These are phyloP conservation scores for Xenoacremonium recifei DNA, from an alignment of 2,329 filamentous ascomycete species.

Conservation along the genomic window DNA sequence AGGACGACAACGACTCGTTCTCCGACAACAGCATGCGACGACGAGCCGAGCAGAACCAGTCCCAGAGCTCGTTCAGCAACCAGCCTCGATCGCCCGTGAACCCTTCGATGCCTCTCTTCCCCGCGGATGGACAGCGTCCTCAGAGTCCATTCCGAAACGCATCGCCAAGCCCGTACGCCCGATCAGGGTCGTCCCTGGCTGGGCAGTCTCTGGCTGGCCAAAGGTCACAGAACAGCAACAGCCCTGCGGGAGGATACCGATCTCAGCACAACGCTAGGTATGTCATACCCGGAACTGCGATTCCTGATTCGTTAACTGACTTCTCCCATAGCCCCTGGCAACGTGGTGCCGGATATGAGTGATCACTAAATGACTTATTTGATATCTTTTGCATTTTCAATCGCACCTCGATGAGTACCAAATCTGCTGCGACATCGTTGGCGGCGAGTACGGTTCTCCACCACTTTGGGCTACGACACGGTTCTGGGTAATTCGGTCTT, in stretches of 20 bases:
- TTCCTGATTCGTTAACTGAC: slow-evolving; percentile 13
- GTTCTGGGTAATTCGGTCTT: slow-evolving; percentile 6
- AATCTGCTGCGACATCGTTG: slow-evolving; percentile 4
- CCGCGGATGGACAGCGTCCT: slow-evolving; percentile 33
- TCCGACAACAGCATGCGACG: slow-evolving; percentile 38
- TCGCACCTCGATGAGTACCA: slow-evolving; percentile 10
- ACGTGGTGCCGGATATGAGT: slow-evolving; percentile 45
- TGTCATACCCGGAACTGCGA: slow-evolving; percentile 2
- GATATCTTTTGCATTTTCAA: slow-evolving; percentile 4
- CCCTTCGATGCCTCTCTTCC: slow-evolving; percentile 43
- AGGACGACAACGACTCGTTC: slow-evolving; percentile 42
- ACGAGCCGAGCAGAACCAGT: slow-evolving; percentile 31
- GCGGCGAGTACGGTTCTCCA: neutral
- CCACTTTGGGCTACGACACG: slow-evolving; percentile 5
- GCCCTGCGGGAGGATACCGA: slow-evolving; percentile 32
- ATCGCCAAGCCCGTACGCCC: slow-evolving; percentile 35
- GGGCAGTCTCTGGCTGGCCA: too few relatives aligned
- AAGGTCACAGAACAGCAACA: slow-evolving; percentile 30
- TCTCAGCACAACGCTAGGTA: slow-evolving; percentile 41
- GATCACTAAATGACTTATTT: slow-evolving; percentile 25
- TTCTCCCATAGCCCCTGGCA: slow-evolving; percentile 40
- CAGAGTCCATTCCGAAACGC: slow-evolving; percentile 35
- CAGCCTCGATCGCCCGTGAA: slow-evolving; percentile 39
- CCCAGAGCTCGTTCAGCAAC: slow-evolving; percentile 32
- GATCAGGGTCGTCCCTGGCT: slow-evolving; percentile 27